Base-by-base conservation (phyloP, 352 stramenopile genomes). In the Phytopythium boreale region DNA sequence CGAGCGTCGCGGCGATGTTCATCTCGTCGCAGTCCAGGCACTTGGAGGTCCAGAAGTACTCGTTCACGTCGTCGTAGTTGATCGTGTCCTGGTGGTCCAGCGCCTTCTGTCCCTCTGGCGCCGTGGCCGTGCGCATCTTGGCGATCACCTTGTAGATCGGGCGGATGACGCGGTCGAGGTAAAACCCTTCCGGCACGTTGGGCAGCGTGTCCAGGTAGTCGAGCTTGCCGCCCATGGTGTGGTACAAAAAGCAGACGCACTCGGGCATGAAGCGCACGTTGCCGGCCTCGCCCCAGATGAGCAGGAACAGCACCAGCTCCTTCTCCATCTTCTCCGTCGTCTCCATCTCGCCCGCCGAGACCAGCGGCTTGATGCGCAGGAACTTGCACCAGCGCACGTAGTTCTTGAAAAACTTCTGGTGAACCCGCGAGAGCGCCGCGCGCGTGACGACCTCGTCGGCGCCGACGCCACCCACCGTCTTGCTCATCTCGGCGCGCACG, bases 331-430 rank as follows among this genome's bases (percentile, higher is more conserved):
- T 46, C 0, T 67, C 43, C 27, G 67, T 76, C 36, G 81, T 77
- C 1, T 72, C 68, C 47, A 74, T 79, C 0, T 81, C 80, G 14
- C 49, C 27, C 49, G 69, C 53, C 15, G 70, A 75, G 41, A 97
- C 96, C 52, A 93, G 80, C n/a, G 92, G 93, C 7, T 79, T 73
- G 0, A 96, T 89, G 27, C 88, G 83, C 52, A 99, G 81, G 51
- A 96, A 96, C 56, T 90, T 83, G 74, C 96, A 99, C 97, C 97
- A 99, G 64, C 91, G 87, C 43, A 75, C 64, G 72, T 97, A 97
- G 74, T 97, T 97, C 43, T 84, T 85, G 67, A 96, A 94, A 24
- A 99, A 89, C 65, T 92, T 92, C 19, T 64, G 57, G 67, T 94
- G 86, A 53, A 94, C 76, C 22, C 79, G 73, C 14, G 62, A 65